These are phyloP conservation scores for Phyllosticta paracitricarpa DNA, from an alignment of 2,329 filamentous ascomycete genomes.

Conservation along the genomic window DNA sequence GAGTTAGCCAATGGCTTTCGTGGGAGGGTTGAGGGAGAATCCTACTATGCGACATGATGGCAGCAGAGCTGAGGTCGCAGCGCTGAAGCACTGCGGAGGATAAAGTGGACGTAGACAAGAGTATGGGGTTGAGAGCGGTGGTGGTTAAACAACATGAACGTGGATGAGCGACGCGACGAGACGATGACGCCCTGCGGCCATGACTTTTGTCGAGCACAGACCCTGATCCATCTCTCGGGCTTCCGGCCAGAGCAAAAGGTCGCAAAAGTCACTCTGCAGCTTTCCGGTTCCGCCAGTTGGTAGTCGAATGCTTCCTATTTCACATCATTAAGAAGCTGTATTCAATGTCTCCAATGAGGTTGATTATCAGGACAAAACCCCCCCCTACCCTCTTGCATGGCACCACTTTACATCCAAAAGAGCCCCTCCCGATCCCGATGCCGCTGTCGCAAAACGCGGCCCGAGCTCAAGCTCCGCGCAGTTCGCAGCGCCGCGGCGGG, in stretches of 20 bases:
- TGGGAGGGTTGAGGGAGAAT: not conserved
- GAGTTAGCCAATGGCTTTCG: not conserved
- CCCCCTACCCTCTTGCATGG: too few species aligned
- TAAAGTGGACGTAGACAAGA: not conserved
- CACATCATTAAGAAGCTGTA: too few species aligned
- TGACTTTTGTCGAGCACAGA: not conserved
- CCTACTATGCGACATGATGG: conserved; percentile 41
- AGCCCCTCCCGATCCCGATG: not conserved
- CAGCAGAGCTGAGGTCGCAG: not conserved
- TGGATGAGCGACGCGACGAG: not conserved
- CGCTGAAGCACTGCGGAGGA: not conserved
- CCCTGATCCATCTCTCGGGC: not conserved
- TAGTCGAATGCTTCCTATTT: too few species aligned
- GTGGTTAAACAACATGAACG: not conserved
- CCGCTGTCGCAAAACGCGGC: not conserved
- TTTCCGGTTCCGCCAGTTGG: too few species aligned
- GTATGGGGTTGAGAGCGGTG: not conserved
- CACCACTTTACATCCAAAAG: too few species aligned
- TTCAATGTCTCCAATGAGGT: too few species aligned
- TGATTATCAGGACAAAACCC: too few species aligned
- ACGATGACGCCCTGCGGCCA: conserved; percentile 6
- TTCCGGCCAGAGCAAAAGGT: too few species aligned
- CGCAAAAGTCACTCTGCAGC: too few species aligned
- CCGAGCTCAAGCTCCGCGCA: not conserved
- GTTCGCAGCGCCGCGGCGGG: not conserved